Base-by-base conservation (phyloP, 345 rosid genomes). In the Euphorbia peplus region DNA sequence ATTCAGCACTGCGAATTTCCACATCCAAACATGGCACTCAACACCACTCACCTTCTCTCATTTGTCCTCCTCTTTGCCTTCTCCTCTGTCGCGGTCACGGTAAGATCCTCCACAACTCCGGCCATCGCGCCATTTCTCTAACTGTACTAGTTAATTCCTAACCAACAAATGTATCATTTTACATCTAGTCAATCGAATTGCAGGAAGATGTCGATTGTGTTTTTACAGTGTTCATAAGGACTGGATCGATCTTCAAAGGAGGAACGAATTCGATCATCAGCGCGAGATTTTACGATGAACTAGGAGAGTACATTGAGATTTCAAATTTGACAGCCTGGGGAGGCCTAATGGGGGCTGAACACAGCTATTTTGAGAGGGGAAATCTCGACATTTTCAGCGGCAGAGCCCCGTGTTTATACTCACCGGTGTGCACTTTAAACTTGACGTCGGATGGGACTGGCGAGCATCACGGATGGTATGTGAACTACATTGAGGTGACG, bases 381-480 rank as follows among this genome's bases (percentile, higher is more conserved):
- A 90, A 91, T 79, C 69, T 95, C 41, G 98, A 95, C 79, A 82
- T 95, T 64, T 91, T 95, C 84, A 85, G 92, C 26, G 96, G 99
- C 0, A 73, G 78, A 61, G 92, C 83, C 3, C 78, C 79, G 1
- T 95, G 96, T 80, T 71, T 95, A 58, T 12, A 25, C 11, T 64
- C 69, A 0, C 85, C 90, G 1, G 35, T 87, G 16, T 95, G 99
- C 70, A 86, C 92, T 6, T 5, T 95, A 63, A 90, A 84, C 79
- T 76, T 95, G 8, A 87, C 87, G 56, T 86, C 99, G 1, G 95
- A 91, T 54, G 99, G 93, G 1, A 85, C 85, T 0, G 96, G 97
- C 0, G 39, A 69, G 0, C 85, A 83, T 65, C 96, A 86, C 57
- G 97, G 99, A 0, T 91, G 95, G 99, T 91, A 95, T 82, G 77